Evolutionary conservation across 495 filamentous ascomycete species (phyloP), one percentile per base, ranked within the genome.

Genomic region (Tuber umbilicatum): DNA sequence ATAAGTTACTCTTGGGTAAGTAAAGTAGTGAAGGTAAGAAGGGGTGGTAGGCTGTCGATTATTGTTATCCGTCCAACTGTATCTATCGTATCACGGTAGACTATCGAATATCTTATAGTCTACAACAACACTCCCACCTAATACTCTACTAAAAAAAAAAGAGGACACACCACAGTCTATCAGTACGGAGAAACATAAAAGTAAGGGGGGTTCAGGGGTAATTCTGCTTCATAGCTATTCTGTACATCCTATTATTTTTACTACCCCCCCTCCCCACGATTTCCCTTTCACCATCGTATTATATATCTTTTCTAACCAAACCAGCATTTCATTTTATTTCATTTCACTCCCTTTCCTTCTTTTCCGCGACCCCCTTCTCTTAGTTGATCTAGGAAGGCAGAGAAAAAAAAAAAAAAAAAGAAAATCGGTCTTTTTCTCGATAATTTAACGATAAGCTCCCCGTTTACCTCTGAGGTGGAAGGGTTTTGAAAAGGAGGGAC

Each of bases 351-450:
- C 55, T 64, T 64, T 35, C 55, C 31, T 35, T 64, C 55, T 64
- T 31, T 64, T 64, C 55, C 17, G 27, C 55, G 27, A 64, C 55
- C 55, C 50, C 55, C 55, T 17, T 27, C 55, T 64, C 55, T 64
- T 64, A 64, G 55, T 64, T 64, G 55, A 64, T 16, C 55, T 64
- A 64, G 31, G 55, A 64, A 64, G 55, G 55, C 55, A 64, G 27
- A 64, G 55, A 16, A 19, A 19, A 64, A 60, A 64, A 64, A 35
- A 64, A 7, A 31, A 31, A 35, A 35, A 64, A 64, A n/a, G 5
- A 17, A 35, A 35, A 64, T 35, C 27, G 27, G 55, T 64, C 55
- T 64, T 35, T 64, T 64, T 64, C 55, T 64, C 55, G 27, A 64
- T 55, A 55, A 55, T 55, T 55, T 55, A 55, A 55, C 47, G 7